Percentiles rank a stretch among this genome's conserved stretches.
These are phyloP conservation scores for Suhomyces sp. DNA, from an alignment of 805 yeast species.

Conservation along the genomic window DNA sequence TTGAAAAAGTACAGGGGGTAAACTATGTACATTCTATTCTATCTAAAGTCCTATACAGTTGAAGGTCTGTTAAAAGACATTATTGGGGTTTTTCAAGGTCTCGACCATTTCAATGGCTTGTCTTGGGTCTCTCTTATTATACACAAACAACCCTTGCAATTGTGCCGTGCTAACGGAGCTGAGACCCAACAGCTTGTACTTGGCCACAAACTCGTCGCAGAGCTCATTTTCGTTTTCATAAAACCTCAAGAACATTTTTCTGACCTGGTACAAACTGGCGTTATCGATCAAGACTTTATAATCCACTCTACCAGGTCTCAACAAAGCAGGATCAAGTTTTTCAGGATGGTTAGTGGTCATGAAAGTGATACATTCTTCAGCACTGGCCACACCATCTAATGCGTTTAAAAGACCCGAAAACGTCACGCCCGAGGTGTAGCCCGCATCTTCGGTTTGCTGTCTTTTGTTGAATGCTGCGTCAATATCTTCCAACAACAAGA, in stretches of 20 bases:
- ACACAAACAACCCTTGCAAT: constrained; percentile 91
- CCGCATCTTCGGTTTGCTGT: constrained; percentile 70
- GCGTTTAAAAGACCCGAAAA: constrained; percentile 93
- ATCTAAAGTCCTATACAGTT: neutral
- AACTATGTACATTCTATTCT: constrained; percentile 4
- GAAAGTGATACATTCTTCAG: constrained; percentile 93
- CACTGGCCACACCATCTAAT: constrained; percentile 94
- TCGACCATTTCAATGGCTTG: constrained; percentile 68
- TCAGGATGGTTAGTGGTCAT: constrained; percentile 99
- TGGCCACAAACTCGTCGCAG: constrained; percentile 50
- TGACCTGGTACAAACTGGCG: constrained; percentile 80
- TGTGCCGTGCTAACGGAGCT: constrained; percentile 80
- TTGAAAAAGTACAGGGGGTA: constrained; percentile 38
- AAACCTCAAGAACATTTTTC: constrained; percentile 82
- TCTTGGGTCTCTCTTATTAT: constrained; percentile 79
- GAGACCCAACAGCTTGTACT: constrained; percentile 45
- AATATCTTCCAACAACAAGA: constrained; percentile 83
- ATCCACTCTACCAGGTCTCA: constrained; percentile 95
- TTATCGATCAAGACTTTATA: constrained; percentile 77
- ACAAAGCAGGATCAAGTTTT: constrained; percentile 82
- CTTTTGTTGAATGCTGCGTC: constrained; percentile 94
- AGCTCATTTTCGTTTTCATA: constrained; percentile 60
- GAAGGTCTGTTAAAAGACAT: constrained; percentile 6
- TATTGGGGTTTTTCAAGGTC: constrained; percentile 33
- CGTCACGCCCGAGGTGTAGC: constrained; percentile 85